A percentile compares a stretch with the other conserved stretches of the same genome.
Conservation (phyloP, 768 basidiomycete genomes). For the Cyathus striatus region DNA sequence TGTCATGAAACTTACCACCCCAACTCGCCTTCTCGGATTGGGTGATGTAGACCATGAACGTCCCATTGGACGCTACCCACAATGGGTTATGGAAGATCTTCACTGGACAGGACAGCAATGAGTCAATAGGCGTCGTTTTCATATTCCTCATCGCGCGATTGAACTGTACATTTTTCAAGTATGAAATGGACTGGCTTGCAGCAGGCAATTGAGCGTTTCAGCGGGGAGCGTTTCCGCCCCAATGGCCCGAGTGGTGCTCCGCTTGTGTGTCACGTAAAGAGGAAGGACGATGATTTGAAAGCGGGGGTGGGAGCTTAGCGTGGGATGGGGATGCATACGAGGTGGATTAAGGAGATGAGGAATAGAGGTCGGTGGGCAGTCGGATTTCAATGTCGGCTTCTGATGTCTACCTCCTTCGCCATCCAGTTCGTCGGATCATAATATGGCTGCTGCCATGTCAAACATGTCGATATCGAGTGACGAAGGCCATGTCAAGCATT, state of each 20-base stretch:
- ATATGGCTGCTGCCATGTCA: slow-evolving; percentile 16
- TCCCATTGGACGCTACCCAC: slow-evolving; percentile 75
- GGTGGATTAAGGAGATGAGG: slow-evolving; percentile 70
- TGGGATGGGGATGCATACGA: slow-evolving; percentile 76
- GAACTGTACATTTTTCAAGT: slow-evolving; percentile 93
- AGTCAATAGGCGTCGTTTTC: slow-evolving; percentile 72
- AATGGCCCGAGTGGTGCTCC: slow-evolving; percentile 67
- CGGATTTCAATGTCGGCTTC: slow-evolving; percentile 12
- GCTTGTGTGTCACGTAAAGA: slow-evolving; percentile 79
- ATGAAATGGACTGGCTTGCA: slow-evolving; percentile 57
- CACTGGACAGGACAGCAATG: slow-evolving; percentile 33
- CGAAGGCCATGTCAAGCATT: slow-evolving; percentile 33
- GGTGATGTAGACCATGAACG: slow-evolving; percentile 97
- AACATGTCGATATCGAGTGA: slow-evolving; percentile 35
- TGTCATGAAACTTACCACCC: too few relatives aligned
- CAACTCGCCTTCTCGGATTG: slow-evolving; percentile 77
- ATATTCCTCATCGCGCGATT: slow-evolving; percentile 95
- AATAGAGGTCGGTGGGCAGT: slow-evolving; percentile 22
- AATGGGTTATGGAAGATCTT: slow-evolving; percentile 89
- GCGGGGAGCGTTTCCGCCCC: slow-evolving; percentile 66
- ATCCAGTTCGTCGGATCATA: slow-evolving; percentile 20
- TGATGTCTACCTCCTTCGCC: slow-evolving; percentile 15
- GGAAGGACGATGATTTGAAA: slow-evolving; percentile 77
- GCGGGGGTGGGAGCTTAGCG: slow-evolving; percentile 92
- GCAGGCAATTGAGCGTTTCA: slow-evolving; percentile 66